Evolutionary conservation across 208 protist species (phyloP).

Genomic region (Porcisia hertigi): DNA sequence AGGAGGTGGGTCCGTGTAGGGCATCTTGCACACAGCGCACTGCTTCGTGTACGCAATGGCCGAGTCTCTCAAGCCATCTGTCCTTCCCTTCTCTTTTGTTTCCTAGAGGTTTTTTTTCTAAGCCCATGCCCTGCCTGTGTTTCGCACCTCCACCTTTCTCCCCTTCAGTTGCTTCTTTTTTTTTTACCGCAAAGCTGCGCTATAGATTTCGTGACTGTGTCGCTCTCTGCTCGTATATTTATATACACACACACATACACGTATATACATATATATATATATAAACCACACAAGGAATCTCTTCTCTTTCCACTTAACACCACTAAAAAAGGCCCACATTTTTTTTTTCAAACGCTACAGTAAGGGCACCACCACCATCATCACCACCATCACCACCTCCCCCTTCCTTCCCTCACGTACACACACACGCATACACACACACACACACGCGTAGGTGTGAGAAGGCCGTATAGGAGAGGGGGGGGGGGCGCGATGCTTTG

Average conservation of each 20-base stretch:
- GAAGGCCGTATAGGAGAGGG: not conserved
- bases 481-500: conserved; percentile 34
- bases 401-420: too few relatives aligned
- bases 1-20: not conserved
- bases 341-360: too few relatives aligned
- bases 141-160: not conserved
- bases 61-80: not conserved
- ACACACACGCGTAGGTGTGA: not conserved
- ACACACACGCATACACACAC: not conserved
- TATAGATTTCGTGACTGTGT: too few relatives aligned
- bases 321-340: too few relatives aligned
- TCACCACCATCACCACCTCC: too few relatives aligned
- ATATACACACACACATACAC: too few relatives aligned
- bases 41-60: not conserved
- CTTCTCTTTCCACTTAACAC: too few relatives aligned
- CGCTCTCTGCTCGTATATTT: too few relatives aligned
- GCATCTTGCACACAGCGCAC: not conserved
- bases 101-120: not conserved
- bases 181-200: too few relatives aligned
- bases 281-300: too few relatives aligned
- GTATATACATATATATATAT: too few relatives aligned
- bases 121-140: not conserved
- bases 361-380: too few relatives aligned
- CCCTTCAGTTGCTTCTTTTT: not conserved
- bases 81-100: conserved; percentile 8